phyloP scores from a whole-genome alignment of 371 early-diverging fungal species.

The Lichtheimia ramosa region DNA sequence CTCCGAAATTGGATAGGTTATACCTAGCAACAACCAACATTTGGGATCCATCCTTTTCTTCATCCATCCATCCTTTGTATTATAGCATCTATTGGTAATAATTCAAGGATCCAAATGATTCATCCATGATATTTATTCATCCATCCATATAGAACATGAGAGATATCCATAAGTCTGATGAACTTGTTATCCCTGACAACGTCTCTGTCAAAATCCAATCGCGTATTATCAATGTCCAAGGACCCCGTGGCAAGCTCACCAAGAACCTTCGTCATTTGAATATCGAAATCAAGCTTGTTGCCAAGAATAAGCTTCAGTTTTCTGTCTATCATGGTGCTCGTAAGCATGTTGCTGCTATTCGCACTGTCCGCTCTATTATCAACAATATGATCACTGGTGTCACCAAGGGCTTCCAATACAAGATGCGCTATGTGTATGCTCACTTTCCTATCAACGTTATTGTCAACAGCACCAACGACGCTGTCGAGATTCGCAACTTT shows the following conservation, averaged over 20 bases:
- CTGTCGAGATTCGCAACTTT: constrained; percentile 98
- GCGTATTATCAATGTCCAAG: constrained; percentile 73
- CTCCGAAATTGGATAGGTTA: too few relatives aligned
- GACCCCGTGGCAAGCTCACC: constrained; percentile 86
- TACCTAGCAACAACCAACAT: too few relatives aligned
- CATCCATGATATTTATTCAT: neutral
- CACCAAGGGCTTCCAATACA: constrained; percentile 99
- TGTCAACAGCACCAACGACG: constrained; percentile 79
- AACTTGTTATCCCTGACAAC: constrained; percentile 74
- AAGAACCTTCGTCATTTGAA: constrained; percentile 95
- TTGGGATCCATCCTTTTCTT: neutral
- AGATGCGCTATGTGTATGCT: constrained; percentile 98
- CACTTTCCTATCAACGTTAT: constrained; percentile 99
- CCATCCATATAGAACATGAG: constrained; percentile 18
- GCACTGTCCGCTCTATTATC: constrained; percentile 96
- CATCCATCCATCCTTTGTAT: constrained; percentile 8
- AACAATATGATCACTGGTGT: constrained; percentile 99
- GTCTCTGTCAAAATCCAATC: constrained; percentile 77
- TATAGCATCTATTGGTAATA: constrained; percentile 1
- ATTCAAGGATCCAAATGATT: neutral
- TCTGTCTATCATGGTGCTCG: constrained; percentile 97
- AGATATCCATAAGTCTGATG: constrained; percentile 84
- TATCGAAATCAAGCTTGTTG: constrained; percentile 79
- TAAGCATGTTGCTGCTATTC: constrained; percentile 98
- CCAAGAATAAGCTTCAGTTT: constrained; percentile 76